Base-by-base conservation (phyloP, 495 filamentous ascomycete species). In the Neurospora terricola region DNA sequence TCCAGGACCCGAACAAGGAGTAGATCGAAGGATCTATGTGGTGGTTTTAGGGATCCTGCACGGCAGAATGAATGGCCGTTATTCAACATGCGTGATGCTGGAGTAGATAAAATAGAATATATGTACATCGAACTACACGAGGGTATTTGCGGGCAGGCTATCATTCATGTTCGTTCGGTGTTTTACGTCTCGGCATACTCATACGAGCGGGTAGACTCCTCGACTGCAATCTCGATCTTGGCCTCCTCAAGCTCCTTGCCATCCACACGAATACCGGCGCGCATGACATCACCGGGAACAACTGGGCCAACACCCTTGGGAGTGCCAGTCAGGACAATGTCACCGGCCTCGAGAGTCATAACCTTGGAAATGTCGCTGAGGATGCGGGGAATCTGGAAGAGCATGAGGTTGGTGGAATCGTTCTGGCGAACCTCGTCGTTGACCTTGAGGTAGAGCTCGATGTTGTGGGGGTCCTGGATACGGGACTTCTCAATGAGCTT, bases 261-360 rank as follows among this genome's bases (percentile, higher is more conserved):
- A 75, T 87, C 82, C 48, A 97, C 90, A 80, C 88, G 89, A 75
- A 98, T 87, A 21, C 96, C 93, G 23, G 93, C 93, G 72, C 85
- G 91, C 91, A 99, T 93, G 21, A 94, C 86, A 86, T 99, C 96
- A 1, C 96, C 96, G 3, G 91, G 88, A 70, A 88, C 87, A 14
- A 98, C 94, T 27, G 88, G 86, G 1, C 96, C 96, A 38, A 98
- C 96, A 11, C 96, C 96, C 87, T 98, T 98, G 48, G 96, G 96
- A 69, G 96, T 99, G 48, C 96, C 96, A 37, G 96, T 98, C 75
- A 99, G 82, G 43, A 99, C 88, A 79, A 98, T 87, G 83, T 99
- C 96, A 54, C 94, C 96, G 79, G 91, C 86, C 84, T 97, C 91
- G 75, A 99, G 85, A 5, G 93, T 94, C 92, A 97, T 97, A n/a